phyloP scores from a whole-genome alignment of 345 rosid genomes.

The Eucalyptus sp. region DNA sequence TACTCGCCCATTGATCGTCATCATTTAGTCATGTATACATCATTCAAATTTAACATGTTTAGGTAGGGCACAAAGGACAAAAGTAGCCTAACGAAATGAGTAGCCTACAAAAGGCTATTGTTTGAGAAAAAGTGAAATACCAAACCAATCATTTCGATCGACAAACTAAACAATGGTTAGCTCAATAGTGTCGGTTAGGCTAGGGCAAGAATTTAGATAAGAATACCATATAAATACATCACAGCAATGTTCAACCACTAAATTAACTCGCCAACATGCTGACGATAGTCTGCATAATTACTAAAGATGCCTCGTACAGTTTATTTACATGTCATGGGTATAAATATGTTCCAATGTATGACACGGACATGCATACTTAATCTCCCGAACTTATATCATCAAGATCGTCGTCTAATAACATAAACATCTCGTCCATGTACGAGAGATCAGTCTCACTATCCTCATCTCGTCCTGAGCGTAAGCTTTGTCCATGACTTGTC shows the following conservation, averaged over 20 bases:
- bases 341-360: neutral
- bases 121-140: neutral
- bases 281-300: neutral
- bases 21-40: neutral
- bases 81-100: neutral
- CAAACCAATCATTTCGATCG: neutral
- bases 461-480: slow-evolving; percentile 1
- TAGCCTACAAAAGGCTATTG: neutral
- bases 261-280: neutral
- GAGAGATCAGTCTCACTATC: slow-evolving; percentile 25
- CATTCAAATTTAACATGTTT: neutral
- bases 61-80: neutral
- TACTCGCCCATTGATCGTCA: neutral
- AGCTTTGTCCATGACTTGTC: neutral
- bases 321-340: neutral
- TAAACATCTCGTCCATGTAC: slow-evolving; percentile 30
- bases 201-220: neutral
- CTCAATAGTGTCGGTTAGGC: neutral
- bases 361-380: neutral
- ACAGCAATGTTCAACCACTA: neutral
- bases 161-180: neutral
- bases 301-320: neutral
- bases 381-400: slow-evolving; percentile 13
- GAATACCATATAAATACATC: neutral
- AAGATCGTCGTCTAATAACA: slow-evolving; percentile 25